phyloP scores from a whole-genome alignment of 2,329 filamentous ascomycete genomes.

The Ophiocordyceps sinensis region DNA sequence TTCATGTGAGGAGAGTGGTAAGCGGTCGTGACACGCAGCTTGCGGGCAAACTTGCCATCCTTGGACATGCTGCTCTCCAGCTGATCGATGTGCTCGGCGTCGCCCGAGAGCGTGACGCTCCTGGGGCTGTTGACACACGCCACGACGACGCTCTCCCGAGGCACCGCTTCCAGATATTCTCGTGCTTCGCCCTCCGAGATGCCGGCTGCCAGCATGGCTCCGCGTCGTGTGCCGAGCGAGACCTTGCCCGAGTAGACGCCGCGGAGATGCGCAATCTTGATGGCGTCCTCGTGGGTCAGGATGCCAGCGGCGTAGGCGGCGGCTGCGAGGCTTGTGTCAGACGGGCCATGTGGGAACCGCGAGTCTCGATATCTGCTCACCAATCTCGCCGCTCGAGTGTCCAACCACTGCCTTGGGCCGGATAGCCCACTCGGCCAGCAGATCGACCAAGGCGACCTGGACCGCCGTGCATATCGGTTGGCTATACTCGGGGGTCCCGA shows the following conservation, averaged over 20 bases:
- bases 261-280: slow-evolving; percentile 15
- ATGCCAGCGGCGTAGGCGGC: slow-evolving; percentile 16
- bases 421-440: slow-evolving; percentile 20
- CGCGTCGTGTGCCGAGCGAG: slow-evolving; percentile 1
- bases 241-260: slow-evolving; percentile 6
- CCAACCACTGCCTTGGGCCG: slow-evolving; percentile 20
- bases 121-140: slow-evolving; percentile 11
- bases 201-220: slow-evolving; percentile 15
- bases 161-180: slow-evolving; percentile 4
- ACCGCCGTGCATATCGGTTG: slow-evolving; percentile 6
- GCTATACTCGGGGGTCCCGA: background rate
- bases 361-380: slow-evolving; percentile 17
- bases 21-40: slow-evolving; percentile 7
- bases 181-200: slow-evolving; percentile 3
- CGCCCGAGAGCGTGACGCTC: slow-evolving; percentile 11
- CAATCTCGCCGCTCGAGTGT: slow-evolving; percentile 29
- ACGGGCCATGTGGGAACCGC: background rate
- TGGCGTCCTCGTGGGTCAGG: slow-evolving; percentile 9
- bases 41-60: slow-evolving; percentile 7
- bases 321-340: background rate
- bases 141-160: slow-evolving; percentile 1
- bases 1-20: slow-evolving; percentile 11
- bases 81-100: slow-evolving; percentile 4
- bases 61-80: slow-evolving; percentile 4
- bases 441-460: slow-evolving; percentile 22